phyloP scores from a whole-genome alignment of 2,329 filamentous ascomycete genomes.

The Colletotrichum coccodes region DNA sequence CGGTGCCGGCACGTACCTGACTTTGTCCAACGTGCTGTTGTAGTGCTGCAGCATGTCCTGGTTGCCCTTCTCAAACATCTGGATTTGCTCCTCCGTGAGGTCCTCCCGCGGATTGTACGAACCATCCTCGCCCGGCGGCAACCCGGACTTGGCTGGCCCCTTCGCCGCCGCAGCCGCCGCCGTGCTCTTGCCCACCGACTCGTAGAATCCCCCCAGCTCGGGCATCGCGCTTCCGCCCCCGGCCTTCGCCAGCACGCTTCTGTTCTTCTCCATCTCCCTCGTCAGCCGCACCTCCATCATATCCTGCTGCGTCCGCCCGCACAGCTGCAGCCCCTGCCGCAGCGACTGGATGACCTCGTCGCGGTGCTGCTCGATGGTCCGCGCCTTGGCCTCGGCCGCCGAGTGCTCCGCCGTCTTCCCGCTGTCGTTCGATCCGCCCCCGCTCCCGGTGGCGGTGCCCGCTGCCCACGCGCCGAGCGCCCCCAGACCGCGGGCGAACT shows the following conservation, averaged over 20 bases:
- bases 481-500: conserved; percentile 73
- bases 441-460: conserved; percentile 64
- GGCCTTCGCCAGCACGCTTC: conserved; percentile 82
- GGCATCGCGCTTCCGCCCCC: conserved; percentile 46
- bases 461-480: conserved; percentile 73
- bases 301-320: conserved; percentile 80
- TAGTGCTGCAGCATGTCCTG: conserved; percentile 93
- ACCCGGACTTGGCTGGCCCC: conserved; percentile 34
- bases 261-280: conserved; percentile 88
- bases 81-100: conserved; percentile 85
- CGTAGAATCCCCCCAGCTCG: conserved; percentile 35
- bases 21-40: conserved; percentile 92
- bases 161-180: conserved; percentile 31
- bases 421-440: conserved; percentile 47
- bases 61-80: conserved; percentile 94
- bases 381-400: conserved; percentile 75
- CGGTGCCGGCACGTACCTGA: conserved; percentile 71
- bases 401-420: conserved; percentile 72
- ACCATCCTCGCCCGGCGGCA: conserved; percentile 37
- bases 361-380: conserved; percentile 75
- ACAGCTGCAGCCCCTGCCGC: conserved; percentile 78
- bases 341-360: conserved; percentile 89
- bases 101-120: conserved; percentile 51
- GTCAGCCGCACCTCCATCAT: conserved; percentile 94
- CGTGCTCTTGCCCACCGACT: conserved; percentile 34